Evolutionary conservation across 129 eudicot genomes (phyloP).

Genomic region (Ambrosia trifida): DNA sequence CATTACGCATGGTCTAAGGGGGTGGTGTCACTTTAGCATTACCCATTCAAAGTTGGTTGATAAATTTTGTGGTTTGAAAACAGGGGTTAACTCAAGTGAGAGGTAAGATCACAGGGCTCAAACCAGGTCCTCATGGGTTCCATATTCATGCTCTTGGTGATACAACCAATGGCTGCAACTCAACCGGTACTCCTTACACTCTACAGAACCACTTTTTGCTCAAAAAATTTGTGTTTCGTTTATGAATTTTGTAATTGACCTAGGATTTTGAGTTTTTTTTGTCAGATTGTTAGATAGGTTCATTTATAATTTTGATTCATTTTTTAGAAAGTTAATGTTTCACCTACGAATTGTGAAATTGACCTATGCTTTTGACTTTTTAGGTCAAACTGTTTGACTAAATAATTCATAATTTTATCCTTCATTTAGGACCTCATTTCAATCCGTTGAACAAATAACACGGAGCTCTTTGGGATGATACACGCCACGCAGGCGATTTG

Average conservation of each 20-base stretch:
- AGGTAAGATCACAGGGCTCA: slow-evolving; percentile 72
- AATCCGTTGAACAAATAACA: slow-evolving; percentile 86
- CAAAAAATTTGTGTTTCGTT: neutral
- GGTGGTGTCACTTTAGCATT: no score
- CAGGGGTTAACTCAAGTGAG: slow-evolving; percentile 65
- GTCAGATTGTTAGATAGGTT: no score
- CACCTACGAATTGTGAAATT: no score
- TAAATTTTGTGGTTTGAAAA: slow-evolving; percentile 15
- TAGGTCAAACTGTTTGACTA: neutral
- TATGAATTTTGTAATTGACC: no score
- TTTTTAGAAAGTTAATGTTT: no score
- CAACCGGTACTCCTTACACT: slow-evolving; percentile 57
- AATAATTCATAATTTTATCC: slow-evolving; percentile 14
- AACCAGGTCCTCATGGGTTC: slow-evolving; percentile 91
- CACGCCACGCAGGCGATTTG: slow-evolving; percentile 91
- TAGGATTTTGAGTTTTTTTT: no score
- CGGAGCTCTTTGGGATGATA: slow-evolving; percentile 81
- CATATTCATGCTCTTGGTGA: slow-evolving; percentile 99
- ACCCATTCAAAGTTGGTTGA: neutral
- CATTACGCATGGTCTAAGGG: no score
- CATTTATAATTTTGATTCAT: no score
- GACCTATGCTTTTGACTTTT: no score
- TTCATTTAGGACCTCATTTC: slow-evolving; percentile 72
- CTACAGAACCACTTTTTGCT: neutral
- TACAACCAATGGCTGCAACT: slow-evolving; percentile 94